Conservation (phyloP, 2,329 filamentous ascomycete genomes). For the Cucurbitaria berberidis region DNA sequence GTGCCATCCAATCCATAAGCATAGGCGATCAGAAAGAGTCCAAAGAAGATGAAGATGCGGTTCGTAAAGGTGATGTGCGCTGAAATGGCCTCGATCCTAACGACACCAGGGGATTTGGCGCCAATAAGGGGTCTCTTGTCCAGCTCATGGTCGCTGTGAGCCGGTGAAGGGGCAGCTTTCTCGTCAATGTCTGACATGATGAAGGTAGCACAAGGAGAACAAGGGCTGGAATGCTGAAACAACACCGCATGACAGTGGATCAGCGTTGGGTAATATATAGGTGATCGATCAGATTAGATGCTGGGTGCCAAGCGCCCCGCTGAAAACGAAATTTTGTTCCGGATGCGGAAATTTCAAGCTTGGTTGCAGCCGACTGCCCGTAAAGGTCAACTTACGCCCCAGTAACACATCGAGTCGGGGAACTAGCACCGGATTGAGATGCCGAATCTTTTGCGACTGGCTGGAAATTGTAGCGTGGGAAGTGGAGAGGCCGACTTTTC, state of each 20-base stretch:
- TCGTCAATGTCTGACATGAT: background rate
- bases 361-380: too few relatives aligned
- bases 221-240: background rate
- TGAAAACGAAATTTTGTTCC: background rate
- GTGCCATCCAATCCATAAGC: constrained; percentile 63
- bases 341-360: background rate
- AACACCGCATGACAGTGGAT: background rate
- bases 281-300: background rate
- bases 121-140: constrained; percentile 21
- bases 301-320: background rate
- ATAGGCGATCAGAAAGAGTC: constrained; percentile 69
- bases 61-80: constrained; percentile 60
- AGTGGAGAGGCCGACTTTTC: too few relatives aligned
- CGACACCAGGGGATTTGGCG: constrained; percentile 60
- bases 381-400: too few relatives aligned
- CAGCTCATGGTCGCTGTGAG: background rate
- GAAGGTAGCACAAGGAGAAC: background rate
- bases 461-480: too few relatives aligned
- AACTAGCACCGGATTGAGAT: too few relatives aligned
- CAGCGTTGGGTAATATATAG: background rate
- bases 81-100: constrained; percentile 64
- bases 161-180: background rate
- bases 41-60: constrained; percentile 63
- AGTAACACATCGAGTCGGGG: too few relatives aligned
- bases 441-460: too few relatives aligned